Evolutionary conservation across 768 basidiomycete species (phyloP).

Genomic region (Boletales sp.): DNA sequence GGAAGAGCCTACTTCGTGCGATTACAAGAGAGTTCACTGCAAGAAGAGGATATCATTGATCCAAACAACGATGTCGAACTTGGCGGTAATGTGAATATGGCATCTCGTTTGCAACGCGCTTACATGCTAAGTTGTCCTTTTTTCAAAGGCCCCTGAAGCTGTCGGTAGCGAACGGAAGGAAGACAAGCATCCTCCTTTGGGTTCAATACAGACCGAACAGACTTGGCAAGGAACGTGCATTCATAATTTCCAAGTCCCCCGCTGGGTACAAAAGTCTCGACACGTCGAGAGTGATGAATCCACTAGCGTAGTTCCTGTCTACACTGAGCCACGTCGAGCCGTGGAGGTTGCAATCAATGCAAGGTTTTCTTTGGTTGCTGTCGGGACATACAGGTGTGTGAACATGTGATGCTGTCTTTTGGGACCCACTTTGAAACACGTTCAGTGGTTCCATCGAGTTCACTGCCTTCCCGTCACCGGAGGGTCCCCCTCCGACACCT

Average conservation of each 20-base stretch:
- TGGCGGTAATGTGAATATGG: constrained; percentile 39
- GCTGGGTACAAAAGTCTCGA: constrained; percentile 78
- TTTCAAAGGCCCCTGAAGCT: constrained; percentile 8
- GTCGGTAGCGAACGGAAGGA: constrained; percentile 5
- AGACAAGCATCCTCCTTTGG: constrained; percentile 1
- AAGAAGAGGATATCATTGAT: constrained; percentile 1
- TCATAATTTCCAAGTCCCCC: constrained; percentile 68
- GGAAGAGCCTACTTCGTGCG: constrained; percentile 79
- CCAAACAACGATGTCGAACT: constrained; percentile 46
- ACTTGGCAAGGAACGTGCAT: constrained; percentile 79
- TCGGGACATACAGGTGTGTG: constrained; percentile 67
- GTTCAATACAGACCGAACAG: constrained; percentile 9
- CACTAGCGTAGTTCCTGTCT: constrained; percentile 34
- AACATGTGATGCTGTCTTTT: not conserved
- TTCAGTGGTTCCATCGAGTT: constrained; percentile 64
- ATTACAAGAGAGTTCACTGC: constrained; percentile 41
- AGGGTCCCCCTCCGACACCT: constrained; percentile 53
- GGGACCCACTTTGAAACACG: not conserved
- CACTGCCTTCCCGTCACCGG: constrained; percentile 64
- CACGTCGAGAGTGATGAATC: constrained; percentile 47
- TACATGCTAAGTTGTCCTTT: constrained; percentile 2
- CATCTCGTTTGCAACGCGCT: not conserved
- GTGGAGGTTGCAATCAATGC: constrained; percentile 66
- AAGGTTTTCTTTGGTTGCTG: constrained; percentile 78
- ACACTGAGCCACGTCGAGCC: constrained; percentile 65